These are phyloP conservation scores for Fomitopsis schrenkii DNA, from an alignment of 1,284 basidiomycete genomes.

Conservation along the genomic window DNA sequence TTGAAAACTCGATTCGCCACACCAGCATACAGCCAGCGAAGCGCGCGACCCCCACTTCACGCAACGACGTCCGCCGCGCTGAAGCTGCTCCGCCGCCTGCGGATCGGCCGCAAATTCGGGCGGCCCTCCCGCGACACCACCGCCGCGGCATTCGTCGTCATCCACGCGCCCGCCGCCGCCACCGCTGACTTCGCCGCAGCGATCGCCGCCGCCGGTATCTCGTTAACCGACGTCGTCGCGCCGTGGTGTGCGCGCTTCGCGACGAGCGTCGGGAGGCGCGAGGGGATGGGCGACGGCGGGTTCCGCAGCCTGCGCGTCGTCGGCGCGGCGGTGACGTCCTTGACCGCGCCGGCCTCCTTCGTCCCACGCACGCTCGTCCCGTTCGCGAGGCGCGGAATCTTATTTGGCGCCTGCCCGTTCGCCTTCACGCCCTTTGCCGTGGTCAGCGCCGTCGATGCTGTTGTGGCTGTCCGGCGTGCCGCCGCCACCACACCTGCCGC, in stretches of 20 bases:
- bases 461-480: slow-evolving; percentile 37
- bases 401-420: slow-evolving; percentile 57
- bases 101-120: slow-evolving; percentile 63
- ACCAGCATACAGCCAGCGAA: not conserved
- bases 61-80: slow-evolving; percentile 78
- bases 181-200: slow-evolving; percentile 22
- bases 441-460: slow-evolving; percentile 22
- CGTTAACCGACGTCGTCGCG: slow-evolving; percentile 44
- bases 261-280: slow-evolving; percentile 66
- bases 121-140: slow-evolving; percentile 69
- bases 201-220: slow-evolving; percentile 38
- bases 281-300: slow-evolving; percentile 61
- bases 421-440: slow-evolving; percentile 22
- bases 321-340: slow-evolving; percentile 29
- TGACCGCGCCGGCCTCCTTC: slow-evolving; percentile 29
- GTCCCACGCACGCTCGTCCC: slow-evolving; percentile 39
- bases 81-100: slow-evolving; percentile 77
- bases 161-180: slow-evolving; percentile 59
- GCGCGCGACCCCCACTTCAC: slow-evolving; percentile 29
- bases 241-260: slow-evolving; percentile 49
- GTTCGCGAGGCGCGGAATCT: slow-evolving; percentile 69
- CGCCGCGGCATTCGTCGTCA: slow-evolving; percentile 62
- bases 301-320: slow-evolving; percentile 28
- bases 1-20: not conserved
- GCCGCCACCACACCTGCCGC: slow-evolving; percentile 42